phyloP scores from a whole-genome alignment of 208 protist genomes.

The Wallacemonas sp. region DNA sequence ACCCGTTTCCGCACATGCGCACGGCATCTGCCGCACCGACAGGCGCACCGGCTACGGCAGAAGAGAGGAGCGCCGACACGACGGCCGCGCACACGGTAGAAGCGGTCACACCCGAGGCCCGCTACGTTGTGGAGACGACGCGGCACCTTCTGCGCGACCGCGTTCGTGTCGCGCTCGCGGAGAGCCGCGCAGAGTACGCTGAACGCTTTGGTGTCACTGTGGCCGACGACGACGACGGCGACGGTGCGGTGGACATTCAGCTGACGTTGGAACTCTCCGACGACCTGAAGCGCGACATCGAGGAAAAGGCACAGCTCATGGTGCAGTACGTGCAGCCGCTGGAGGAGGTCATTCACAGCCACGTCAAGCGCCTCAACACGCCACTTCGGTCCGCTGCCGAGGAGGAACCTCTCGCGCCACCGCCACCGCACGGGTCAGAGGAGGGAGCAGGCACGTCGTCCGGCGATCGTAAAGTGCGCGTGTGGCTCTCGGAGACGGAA shows the following conservation, averaged over 20 bases:
- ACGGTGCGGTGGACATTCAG: conserved; percentile 33
- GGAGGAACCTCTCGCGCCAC: neutral
- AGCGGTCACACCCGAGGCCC: conserved; percentile 4
- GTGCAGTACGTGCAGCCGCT: conserved; percentile 66
- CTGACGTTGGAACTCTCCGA: conserved; percentile 48
- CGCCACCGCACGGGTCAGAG: neutral
- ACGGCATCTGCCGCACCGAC: neutral
- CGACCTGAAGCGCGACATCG: conserved; percentile 45
- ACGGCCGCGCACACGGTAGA: neutral
- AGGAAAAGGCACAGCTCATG: conserved; percentile 66
- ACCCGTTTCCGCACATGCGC: conserved; percentile 49
- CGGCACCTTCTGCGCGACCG: conserved; percentile 43
- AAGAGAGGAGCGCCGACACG: neutral
- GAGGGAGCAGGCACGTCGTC: neutral
- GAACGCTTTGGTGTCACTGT: neutral
- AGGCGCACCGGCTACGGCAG: neutral
- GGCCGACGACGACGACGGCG: neutral
- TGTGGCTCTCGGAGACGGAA: conserved; percentile 61
- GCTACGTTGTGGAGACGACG: conserved; percentile 64
- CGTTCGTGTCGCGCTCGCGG: conserved; percentile 35
- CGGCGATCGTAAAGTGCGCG: conserved; percentile 19
- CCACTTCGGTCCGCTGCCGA: neutral
- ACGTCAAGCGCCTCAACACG: conserved; percentile 40
- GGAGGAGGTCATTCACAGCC: conserved; percentile 39
- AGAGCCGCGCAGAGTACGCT: conserved; percentile 15